Evolutionary conservation across 2,329 filamentous ascomycete species (phyloP).

Genomic region (Ceratocystis ficicola): DNA sequence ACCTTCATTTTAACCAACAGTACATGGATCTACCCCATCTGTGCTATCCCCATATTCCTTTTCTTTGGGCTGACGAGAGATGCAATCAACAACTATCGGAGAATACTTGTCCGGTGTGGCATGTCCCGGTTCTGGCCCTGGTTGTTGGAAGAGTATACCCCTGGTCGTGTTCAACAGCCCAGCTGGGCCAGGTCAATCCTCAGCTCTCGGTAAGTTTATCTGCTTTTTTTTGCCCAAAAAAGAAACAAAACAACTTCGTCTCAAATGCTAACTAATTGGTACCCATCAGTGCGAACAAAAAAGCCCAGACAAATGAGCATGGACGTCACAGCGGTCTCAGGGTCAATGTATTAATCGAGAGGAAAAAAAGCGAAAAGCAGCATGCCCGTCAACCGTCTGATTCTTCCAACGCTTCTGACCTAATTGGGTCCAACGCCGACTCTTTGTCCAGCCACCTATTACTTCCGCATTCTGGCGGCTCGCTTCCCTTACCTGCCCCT

Average conservation of each 20-base stretch:
- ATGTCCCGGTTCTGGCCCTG: conserved; percentile 35
- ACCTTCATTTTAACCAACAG: conserved; percentile 35
- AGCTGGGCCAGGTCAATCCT: conserved; percentile 18
- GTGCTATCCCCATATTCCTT: conserved; percentile 37
- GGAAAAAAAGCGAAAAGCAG: background rate
- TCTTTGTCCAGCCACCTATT: background rate
- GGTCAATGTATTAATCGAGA: background rate
- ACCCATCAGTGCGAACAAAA: background rate
- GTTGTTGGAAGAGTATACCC: conserved; percentile 33
- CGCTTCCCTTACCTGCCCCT: background rate
- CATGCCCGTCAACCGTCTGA: conserved; percentile 4
- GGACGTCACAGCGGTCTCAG: background rate
- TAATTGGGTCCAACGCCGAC: background rate
- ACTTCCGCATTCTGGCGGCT: background rate
- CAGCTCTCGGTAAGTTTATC: background rate
- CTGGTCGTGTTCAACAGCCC: conserved; percentile 25
- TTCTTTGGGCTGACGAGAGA: conserved; percentile 48
- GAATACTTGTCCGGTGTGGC: conserved; percentile 31
- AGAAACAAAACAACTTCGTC: too few relatives aligned
- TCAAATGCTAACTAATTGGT: background rate
- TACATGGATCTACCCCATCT: conserved; percentile 39
- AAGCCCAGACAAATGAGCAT: background rate
- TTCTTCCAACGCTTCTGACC: background rate
- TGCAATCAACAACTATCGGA: conserved; percentile 39
- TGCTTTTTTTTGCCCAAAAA: too few relatives aligned